These are phyloP conservation scores for Coffea eugenioides DNA, from an alignment of 257 asterid genomes.

Conservation along the genomic window DNA sequence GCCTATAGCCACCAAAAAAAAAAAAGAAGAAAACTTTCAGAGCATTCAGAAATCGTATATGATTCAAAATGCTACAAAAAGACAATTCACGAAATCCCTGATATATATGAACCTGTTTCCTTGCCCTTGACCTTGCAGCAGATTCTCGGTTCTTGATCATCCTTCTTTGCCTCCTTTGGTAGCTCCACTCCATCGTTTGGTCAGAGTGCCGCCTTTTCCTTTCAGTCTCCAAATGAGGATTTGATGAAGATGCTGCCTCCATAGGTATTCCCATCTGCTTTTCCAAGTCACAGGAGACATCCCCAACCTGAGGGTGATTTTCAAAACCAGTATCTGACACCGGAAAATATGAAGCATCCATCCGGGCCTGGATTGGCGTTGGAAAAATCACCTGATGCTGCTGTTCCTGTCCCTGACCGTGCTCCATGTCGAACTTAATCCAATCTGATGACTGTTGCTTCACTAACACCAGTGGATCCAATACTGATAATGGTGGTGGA, in stretches of 20 bases:
- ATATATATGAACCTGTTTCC: constrained; percentile 36
- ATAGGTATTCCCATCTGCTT: constrained; percentile 8
- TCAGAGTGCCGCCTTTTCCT: constrained; percentile 8
- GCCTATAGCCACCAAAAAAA: constrained; percentile 20
- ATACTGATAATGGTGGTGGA: constrained; percentile 1
- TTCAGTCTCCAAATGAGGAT: constrained; percentile 10
- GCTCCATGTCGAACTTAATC: constrained; percentile 6
- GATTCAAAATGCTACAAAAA: too few relatives aligned
- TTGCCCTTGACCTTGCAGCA: constrained; percentile 51
- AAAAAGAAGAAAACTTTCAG: too few relatives aligned
- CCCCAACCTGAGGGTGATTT: constrained; percentile 13
- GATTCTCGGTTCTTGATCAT: constrained; percentile 56
- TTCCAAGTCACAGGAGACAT: constrained; percentile 15
- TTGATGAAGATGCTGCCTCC: constrained; percentile 7
- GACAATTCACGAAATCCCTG: not conserved
- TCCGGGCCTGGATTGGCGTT: constrained; percentile 12
- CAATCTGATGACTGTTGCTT: constrained; percentile 3
- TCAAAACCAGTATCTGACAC: constrained; percentile 16
- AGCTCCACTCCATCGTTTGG: constrained; percentile 26
- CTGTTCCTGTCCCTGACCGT: constrained; percentile 1
- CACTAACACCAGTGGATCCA: constrained; percentile 2
- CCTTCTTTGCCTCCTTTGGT: constrained; percentile 40
- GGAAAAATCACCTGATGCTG: constrained; percentile 9
- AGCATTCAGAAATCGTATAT: not conserved
- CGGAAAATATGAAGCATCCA: not conserved